These are phyloP conservation scores for Pyricularia sp. DNA, from an alignment of 2,329 filamentous ascomycete genomes.

Conservation along the genomic window DNA sequence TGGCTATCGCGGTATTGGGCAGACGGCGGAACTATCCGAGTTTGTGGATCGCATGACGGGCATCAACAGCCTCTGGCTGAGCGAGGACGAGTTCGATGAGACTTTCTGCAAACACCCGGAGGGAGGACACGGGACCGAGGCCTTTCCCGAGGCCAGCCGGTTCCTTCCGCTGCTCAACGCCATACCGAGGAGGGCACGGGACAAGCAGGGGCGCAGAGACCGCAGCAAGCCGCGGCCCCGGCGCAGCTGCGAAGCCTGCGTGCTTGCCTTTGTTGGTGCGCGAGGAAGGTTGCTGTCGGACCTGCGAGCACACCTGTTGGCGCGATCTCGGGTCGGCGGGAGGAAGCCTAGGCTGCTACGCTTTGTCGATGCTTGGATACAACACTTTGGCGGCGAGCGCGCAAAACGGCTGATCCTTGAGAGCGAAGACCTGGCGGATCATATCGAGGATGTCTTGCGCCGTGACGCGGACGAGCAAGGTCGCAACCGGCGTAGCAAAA, in stretches of 20 bases:
- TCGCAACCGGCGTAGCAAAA: background rate
- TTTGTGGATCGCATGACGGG: conserved; percentile 11
- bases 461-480: background rate
- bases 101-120: background rate
- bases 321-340: conserved; percentile 16
- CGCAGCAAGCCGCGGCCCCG: background rate
- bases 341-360: conserved; percentile 5
- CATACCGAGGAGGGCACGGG: background rate
- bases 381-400: conserved; percentile 4
- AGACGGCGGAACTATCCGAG: conserved; percentile 5
- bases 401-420: background rate
- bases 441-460: background rate
- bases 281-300: conserved; percentile 27
- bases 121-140: background rate
- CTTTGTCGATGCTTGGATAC: conserved; percentile 31
- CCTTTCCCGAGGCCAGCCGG: background rate
- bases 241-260: conserved; percentile 36
- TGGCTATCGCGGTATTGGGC: conserved; percentile 2
- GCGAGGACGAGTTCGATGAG: conserved; percentile 3
- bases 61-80: conserved; percentile 10
- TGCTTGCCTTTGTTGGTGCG: conserved; percentile 34
- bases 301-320: conserved; percentile 28
- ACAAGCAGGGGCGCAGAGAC: background rate
- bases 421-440: background rate
- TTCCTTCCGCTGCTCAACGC: conserved; percentile 6